phyloP scores from a whole-genome alignment of 805 yeast genomes.

The Myxozyma monticola region DNA sequence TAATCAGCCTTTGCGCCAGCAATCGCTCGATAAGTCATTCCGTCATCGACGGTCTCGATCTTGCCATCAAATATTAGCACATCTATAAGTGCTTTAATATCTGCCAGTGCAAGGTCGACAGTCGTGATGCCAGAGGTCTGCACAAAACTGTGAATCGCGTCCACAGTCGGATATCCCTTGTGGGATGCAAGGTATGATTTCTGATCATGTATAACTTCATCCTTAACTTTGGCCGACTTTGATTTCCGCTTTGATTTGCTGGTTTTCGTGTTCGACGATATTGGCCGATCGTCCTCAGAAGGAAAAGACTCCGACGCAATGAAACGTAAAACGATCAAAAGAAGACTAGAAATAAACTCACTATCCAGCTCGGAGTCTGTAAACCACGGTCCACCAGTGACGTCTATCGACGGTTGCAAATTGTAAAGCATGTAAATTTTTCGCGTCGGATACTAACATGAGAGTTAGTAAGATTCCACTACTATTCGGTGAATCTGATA shows the following conservation, averaged over 20 bases:
- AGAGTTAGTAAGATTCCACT: neutral
- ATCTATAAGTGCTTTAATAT: conserved; percentile 80
- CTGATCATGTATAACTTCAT: conserved; percentile 44
- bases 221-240: neutral
- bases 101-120: conserved; percentile 71
- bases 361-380: conserved; percentile 93
- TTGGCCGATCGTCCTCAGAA: conserved; percentile 24
- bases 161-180: conserved; percentile 66
- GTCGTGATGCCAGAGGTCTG: conserved; percentile 70
- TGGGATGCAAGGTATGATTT: conserved; percentile 58
- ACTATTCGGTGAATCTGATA: no score
- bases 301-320: conserved; percentile 78
- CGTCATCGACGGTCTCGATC: conserved; percentile 59
- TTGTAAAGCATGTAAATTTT: conserved; percentile 94
- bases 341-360: conserved; percentile 82
- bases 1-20: conserved; percentile 46
- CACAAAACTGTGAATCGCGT: conserved; percentile 74
- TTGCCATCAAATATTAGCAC: conserved; percentile 86
- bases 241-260: conserved; percentile 7
- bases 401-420: conserved; percentile 90
- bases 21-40: conserved; percentile 67
- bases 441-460: conserved; percentile 71
- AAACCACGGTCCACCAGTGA: conserved; percentile 99
- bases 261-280: neutral
- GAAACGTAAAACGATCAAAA: conserved; percentile 85